phyloP scores from a whole-genome alignment of 2,329 filamentous ascomycete species.

The Pseudogymnoascus sp. region DNA sequence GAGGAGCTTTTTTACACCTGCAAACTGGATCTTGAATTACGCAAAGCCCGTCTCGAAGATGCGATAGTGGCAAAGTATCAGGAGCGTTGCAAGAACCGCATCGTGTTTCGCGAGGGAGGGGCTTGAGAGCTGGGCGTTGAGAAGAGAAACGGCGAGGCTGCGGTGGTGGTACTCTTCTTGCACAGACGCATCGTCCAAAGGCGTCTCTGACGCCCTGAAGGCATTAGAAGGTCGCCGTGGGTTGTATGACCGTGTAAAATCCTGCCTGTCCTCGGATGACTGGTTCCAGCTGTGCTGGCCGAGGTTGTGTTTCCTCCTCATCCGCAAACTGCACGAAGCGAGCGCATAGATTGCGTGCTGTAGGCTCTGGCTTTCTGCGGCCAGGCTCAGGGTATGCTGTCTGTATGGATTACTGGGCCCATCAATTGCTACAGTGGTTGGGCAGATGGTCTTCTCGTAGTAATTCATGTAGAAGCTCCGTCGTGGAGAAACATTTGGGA shows the following conservation, averaged over 20 bases:
- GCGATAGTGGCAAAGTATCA: conserved; percentile 84
- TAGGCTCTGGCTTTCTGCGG: conserved; percentile 68
- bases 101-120: conserved; percentile 69
- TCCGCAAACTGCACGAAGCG: conserved; percentile 81
- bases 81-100: conserved; percentile 76
- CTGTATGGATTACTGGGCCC: conserved; percentile 78
- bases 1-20: conserved; percentile 84
- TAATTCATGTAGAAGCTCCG: conserved; percentile 89
- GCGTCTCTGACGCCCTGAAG: conserved; percentile 34
- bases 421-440: conserved; percentile 86
- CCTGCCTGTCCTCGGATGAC: conserved; percentile 28
- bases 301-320: conserved; percentile 63
- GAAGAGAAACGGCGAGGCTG: conserved; percentile 66
- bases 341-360: conserved; percentile 88
- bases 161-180: conserved; percentile 81
- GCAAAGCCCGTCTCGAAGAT: conserved; percentile 90
- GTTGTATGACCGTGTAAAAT: conserved; percentile 15
- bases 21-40: conserved; percentile 88
- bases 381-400: conserved; percentile 71
- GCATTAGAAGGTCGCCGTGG: conserved; percentile 20
- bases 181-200: conserved; percentile 45
- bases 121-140: conserved; percentile 79
- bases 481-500: conserved; percentile 60
- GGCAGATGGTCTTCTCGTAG: conserved; percentile 86
- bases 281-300: conserved; percentile 42